These are phyloP conservation scores for Jaapia argillacea DNA, from an alignment of 768 basidiomycete genomes.

Conservation along the genomic window DNA sequence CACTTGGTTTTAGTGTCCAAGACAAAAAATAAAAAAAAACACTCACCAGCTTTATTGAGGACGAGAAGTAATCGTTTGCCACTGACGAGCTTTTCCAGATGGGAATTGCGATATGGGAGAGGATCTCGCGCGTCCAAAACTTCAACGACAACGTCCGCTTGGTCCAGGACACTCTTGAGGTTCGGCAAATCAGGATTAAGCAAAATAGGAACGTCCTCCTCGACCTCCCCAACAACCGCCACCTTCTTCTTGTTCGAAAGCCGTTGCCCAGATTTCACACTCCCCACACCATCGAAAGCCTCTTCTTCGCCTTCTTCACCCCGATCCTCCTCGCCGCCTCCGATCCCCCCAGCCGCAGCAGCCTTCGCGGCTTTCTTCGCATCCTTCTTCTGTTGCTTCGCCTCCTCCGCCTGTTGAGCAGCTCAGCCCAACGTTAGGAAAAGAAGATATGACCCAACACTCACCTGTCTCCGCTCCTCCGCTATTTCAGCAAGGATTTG, in stretches of 20 bases:
- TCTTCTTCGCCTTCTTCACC: constrained; percentile 20
- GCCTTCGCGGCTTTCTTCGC: constrained; percentile 43
- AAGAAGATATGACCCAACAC: no score
- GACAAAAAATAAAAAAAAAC: neutral
- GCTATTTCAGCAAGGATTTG: constrained; percentile 87
- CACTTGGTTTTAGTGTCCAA: constrained; percentile 1
- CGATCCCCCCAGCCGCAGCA: constrained; percentile 14
- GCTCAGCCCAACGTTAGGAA: no score
- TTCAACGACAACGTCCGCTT: constrained; percentile 70
- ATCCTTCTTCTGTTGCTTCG: constrained; percentile 57
- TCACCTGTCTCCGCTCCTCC: constrained; percentile 66
- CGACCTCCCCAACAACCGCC: constrained; percentile 21
- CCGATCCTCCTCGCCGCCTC: constrained; percentile 19
- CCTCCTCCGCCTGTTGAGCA: constrained; percentile 74
- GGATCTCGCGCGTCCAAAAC: constrained; percentile 86
- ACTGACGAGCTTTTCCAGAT: constrained; percentile 44
- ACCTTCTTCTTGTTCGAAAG: constrained; percentile 13
- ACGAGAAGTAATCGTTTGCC: constrained; percentile 52
- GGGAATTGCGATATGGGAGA: constrained; percentile 50
- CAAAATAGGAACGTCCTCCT: constrained; percentile 50
- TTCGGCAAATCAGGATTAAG: constrained; percentile 55
- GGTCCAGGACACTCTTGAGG: constrained; percentile 58
- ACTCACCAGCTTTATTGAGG: constrained; percentile 81
- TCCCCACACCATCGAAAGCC: constrained; percentile 36
- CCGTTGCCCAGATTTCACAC: constrained; percentile 2